Base-by-base conservation (phyloP, 2,329 filamentous ascomycete genomes). In the Pseudocercospora pini-densiflorae region DNA sequence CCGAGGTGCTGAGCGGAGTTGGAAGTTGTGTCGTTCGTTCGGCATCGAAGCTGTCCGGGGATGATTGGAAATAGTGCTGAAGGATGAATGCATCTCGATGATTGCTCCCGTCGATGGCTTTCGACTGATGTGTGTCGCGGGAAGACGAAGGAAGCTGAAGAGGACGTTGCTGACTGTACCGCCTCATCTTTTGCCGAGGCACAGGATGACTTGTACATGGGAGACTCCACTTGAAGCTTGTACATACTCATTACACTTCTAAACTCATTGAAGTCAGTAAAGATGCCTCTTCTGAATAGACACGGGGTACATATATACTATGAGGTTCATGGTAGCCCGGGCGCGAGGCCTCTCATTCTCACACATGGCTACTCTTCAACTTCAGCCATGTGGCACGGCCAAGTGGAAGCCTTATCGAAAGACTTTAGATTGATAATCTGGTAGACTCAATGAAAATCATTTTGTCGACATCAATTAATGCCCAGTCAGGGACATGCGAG, bases 301-400 rank as follows among this genome's bases (percentile, higher is more conserved):
- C 55, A 63, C n/a, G 67, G 65, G 19, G 69, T 74, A 14, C 53
- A 70, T 33, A 40, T 75, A 12, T 72, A 74, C 64, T 74, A 74
- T 59, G 70, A 73, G 62, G 63, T 68, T 10, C 64, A 72, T 55
- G 71, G 71, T n/a, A 55, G 53, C 3, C 24, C 51, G 5, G 24
- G 51, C 14, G 70, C 59, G 21, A 45, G 59, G 5, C 73, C 71
- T 3, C 43, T 74, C 10, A 40, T 74, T 16, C 69, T 75, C 16
- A 71, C 71, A 7, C 73, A 74, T 68, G 73, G 73, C 65, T 75
- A 71, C 61, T 73, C 72, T n/a, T 71, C 73, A 2, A 73, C 68
- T 14, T 75, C 70, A 12, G 70, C 62, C 29, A 74, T 75, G 72
- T 75, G 73, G 72, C 62, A 65, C 36, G 70, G 68, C 27, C 74